Evolutionary conservation across 2,329 filamentous ascomycete genomes (phyloP).

Genomic region (Cytospora paraplurivora): DNA sequence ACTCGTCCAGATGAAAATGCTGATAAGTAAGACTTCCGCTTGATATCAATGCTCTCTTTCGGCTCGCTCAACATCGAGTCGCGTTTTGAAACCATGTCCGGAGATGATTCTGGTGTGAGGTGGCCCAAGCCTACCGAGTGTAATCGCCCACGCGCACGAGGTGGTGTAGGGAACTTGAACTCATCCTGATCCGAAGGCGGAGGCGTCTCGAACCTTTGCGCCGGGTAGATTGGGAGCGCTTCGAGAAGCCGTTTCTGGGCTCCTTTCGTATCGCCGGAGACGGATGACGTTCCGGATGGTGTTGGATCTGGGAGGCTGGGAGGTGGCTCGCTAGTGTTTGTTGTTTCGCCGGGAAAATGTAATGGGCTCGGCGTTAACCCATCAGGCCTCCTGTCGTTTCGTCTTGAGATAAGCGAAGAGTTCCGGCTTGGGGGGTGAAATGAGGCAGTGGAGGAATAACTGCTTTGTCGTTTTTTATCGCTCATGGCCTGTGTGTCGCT

Average conservation of each 20-base stretch:
- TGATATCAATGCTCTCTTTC: constrained; percentile 22
- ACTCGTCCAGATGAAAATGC: constrained; percentile 19
- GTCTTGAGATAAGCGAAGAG: constrained; percentile 30
- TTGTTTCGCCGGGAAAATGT: constrained; percentile 25
- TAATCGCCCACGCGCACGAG: constrained; percentile 22
- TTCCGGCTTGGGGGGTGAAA: constrained; percentile 29
- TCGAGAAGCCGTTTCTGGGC: constrained; percentile 25
- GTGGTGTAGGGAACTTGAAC: constrained; percentile 25
- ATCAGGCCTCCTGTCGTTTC: constrained; percentile 29
- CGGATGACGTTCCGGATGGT: constrained; percentile 3
- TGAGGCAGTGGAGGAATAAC: constrained; percentile 19
- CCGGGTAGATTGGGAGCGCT: constrained; percentile 28
- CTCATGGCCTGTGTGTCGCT: constrained; percentile 22
- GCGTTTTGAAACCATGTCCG: constrained; percentile 27
- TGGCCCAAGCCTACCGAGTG: constrained; percentile 13
- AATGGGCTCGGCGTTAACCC: constrained; percentile 16
- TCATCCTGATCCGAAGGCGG: constrained; percentile 30
- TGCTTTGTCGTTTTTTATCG: constrained; percentile 16
- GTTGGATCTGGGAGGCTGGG: constrained; percentile 12
- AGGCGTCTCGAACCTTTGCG: constrained; percentile 27
- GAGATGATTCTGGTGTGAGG: constrained; percentile 27
- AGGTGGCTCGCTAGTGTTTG: constrained; percentile 7
- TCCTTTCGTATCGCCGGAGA: constrained; percentile 15
- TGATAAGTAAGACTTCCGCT: constrained; percentile 1
- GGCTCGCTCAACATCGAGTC: constrained; percentile 25